A percentile compares a stretch with the other conserved stretches of the same genome.
Evolutionary conservation across 352 stramenopile species (phyloP).

Genomic region (Globisporangium uncinulatum): DNA sequence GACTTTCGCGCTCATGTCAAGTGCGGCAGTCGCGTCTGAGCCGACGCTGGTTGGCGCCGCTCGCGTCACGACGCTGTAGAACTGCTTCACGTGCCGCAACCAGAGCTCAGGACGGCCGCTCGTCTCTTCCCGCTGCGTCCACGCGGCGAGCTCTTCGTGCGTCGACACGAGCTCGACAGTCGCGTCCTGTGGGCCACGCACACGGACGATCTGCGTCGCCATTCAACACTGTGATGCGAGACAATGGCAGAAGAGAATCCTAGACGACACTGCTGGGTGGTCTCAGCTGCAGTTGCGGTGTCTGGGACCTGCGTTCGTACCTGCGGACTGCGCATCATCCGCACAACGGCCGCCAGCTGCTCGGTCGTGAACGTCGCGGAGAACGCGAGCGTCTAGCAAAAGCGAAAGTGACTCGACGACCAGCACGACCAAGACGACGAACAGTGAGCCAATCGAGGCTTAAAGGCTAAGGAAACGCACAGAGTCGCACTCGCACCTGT

Average conservation of each 20-base stretch:
- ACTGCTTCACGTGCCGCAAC: slow-evolving; percentile 65
- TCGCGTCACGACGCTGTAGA: slow-evolving; percentile 44
- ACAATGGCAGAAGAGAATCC: no score
- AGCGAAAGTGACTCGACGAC: no score
- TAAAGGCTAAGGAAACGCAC: no score
- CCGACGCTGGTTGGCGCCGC: not conserved
- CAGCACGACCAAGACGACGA: not conserved
- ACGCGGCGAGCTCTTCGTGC: slow-evolving; percentile 30
- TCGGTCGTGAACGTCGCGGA: slow-evolving; percentile 75
- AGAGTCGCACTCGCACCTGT: slow-evolving; percentile 40
- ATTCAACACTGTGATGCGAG: not conserved
- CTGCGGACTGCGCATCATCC: slow-evolving; percentile 63
- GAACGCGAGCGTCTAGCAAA: slow-evolving; percentile 62
- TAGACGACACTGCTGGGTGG: no score
- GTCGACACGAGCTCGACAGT: slow-evolving; percentile 61
- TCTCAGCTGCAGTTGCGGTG: no score
- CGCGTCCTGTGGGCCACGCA: slow-evolving; percentile 47
- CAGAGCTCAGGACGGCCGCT: slow-evolving; percentile 49
- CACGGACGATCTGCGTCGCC: slow-evolving; percentile 52
- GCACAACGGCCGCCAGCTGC: slow-evolving; percentile 40
- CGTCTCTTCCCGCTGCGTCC: slow-evolving; percentile 42
- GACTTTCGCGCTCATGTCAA: slow-evolving; percentile 55
- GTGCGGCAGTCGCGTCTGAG: slow-evolving; percentile 6
- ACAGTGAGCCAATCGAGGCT: no score
- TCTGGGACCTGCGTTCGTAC: no score